Base-by-base conservation (phyloP, 306 rosid species). In the Boehmeria nivea region DNA sequence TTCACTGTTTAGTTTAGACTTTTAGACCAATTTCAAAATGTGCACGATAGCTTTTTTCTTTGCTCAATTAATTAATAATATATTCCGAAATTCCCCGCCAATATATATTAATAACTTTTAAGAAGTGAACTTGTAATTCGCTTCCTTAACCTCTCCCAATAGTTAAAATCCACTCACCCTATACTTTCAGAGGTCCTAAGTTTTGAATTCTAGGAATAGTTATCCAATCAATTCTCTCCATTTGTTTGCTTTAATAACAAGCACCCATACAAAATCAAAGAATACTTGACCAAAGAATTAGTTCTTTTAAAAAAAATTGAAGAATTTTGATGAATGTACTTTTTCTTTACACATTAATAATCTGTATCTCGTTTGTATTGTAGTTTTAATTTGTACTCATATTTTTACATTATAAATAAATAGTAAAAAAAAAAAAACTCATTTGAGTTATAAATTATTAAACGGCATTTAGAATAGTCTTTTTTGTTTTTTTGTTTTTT, bases 91-190 rank as follows among this genome's bases (percentile, higher is more conserved):
- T 44, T 44, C 10, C 22, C 54, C 1, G 16, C 54, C 52, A 12
- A 8, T 47, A 12, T 11, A 42, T 3, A 23, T 4, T 12, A 8
- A 8, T 6, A 48, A 48, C 14, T 21, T 52, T 52, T 1, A 6
- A 28, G 6, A 51, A 26, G 57, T 52, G 21, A 52, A 16, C 31
- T 52, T 52, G 39, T 52, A 52, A 18, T 27, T 52, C 11, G 57
- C 57, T n/a, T 52, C 57, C 40, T 27, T 52, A 52, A 27, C 18
- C 33, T n/a, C n/a, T n/a, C n/a, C n/a, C n/a, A n/a, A n/a, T n/a
- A n/a, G n/a, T n/a, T n/a, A n/a, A 22, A 22, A 49, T 22, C 40
- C 20, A 0, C 2, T 14, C 3, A 31, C 11, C 3, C 38, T 52
- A 3, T 9, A 17, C 9, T 26, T 31, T 26, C 38, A 14, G 38